phyloP scores from a whole-genome alignment of 768 basidiomycete species.

The Coprinopsis cinerea region DNA sequence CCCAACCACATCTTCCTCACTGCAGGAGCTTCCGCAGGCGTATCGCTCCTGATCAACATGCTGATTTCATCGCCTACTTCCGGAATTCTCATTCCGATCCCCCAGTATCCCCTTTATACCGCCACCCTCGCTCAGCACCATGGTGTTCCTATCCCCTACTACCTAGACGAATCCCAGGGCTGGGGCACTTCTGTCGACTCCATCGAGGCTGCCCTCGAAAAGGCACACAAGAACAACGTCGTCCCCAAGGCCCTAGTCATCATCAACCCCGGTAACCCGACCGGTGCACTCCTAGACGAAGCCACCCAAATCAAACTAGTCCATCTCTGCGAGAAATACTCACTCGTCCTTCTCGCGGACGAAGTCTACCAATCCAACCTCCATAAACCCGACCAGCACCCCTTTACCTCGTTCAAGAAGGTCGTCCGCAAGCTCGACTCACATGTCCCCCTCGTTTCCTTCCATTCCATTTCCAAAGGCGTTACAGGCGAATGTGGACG shows the following conservation, averaged over 20 bases:
- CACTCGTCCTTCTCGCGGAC: slow-evolving; percentile 88
- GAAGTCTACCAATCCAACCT: slow-evolving; percentile 98
- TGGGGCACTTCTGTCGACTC: slow-evolving; percentile 78
- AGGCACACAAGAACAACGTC: slow-evolving; percentile 56
- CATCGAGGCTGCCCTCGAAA: slow-evolving; percentile 61
- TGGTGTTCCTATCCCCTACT: slow-evolving; percentile 82
- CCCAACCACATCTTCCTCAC: slow-evolving; percentile 91
- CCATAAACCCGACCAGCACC: slow-evolving; percentile 56
- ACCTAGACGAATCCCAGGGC: slow-evolving; percentile 72
- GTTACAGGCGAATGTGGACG: slow-evolving; percentile 95
- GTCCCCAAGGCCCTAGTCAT: slow-evolving; percentile 83
- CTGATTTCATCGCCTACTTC: slow-evolving; percentile 62
- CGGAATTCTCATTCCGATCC: slow-evolving; percentile 92
- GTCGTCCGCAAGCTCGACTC: slow-evolving; percentile 62
- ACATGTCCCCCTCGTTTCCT: slow-evolving; percentile 82
- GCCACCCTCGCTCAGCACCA: slow-evolving; percentile 84
- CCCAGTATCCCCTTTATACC: slow-evolving; percentile 97
- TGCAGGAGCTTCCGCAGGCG: slow-evolving; percentile 89
- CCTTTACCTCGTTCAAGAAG: slow-evolving; percentile 94
- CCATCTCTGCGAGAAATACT: slow-evolving; percentile 77
- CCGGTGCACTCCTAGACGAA: slow-evolving; percentile 76
- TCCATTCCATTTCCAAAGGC: slow-evolving; percentile 98
- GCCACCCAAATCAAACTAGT: slow-evolving; percentile 70
- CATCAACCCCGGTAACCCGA: slow-evolving; percentile 99
- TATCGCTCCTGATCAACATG: slow-evolving; percentile 80